These are phyloP conservation scores for Pterocarpus santalinus DNA, from an alignment of 306 rosid species.

Conservation along the genomic window DNA sequence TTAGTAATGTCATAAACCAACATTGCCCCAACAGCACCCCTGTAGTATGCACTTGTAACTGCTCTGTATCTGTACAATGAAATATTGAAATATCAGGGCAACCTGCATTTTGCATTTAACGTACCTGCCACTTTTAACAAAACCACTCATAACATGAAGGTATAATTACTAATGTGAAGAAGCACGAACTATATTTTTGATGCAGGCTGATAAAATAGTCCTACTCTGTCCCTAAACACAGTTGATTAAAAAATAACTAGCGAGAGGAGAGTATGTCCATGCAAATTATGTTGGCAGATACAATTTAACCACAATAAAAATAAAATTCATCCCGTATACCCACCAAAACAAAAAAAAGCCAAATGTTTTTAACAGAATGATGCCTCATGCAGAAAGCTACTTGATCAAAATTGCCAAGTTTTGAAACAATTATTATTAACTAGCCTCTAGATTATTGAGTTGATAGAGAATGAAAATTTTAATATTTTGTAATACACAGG, in stretches of 20 bases:
- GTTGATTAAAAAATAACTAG: constrained; percentile 20
- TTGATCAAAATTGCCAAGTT: constrained; percentile 3
- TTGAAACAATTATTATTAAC: neutral
- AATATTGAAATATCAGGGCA: constrained; percentile 34
- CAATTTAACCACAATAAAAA: constrained; percentile 6
- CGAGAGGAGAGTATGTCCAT: neutral
- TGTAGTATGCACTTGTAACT: constrained; percentile 95
- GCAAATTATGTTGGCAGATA: constrained; percentile 6
- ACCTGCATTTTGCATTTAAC: neutral
- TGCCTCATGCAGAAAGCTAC: constrained; percentile 15
- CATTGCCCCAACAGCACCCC: constrained; percentile 99
- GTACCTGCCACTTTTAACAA: neutral
- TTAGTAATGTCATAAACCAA: constrained; percentile 90
- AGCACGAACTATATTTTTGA: too few relatives aligned
- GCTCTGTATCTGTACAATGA: constrained; percentile 81
- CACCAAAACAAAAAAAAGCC: neutral
- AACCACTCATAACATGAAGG: neutral
- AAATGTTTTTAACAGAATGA: neutral
- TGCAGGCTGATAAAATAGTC: neutral
- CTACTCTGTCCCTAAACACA: neutral
- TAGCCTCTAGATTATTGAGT: too few relatives aligned
- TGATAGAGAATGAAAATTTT: too few relatives aligned
- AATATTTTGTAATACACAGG: too few relatives aligned
- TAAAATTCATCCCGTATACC: neutral
- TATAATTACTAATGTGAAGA: neutral